phyloP scores from a whole-genome alignment of 306 rosid genomes.

The Pterocarpus macrocarpus region DNA sequence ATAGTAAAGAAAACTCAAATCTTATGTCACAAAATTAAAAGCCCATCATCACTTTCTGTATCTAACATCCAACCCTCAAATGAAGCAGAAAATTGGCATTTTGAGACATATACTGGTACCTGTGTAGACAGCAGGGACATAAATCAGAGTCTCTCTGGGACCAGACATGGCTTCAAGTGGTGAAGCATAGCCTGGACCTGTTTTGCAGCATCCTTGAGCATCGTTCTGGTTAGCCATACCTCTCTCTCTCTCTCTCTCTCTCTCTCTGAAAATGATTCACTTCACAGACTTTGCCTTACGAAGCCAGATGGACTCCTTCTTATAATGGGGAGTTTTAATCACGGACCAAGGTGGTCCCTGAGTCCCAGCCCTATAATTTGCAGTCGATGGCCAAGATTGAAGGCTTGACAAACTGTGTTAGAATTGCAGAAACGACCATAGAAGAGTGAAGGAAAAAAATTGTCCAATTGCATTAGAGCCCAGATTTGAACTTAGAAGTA shows the following conservation, averaged over 20 bases:
- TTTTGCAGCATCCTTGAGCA: conserved; percentile 58
- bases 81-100: not conserved
- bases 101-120: conserved; percentile 50
- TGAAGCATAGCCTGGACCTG: conserved; percentile 87
- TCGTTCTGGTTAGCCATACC: conserved; percentile 34
- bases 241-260: too few species aligned
- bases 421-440: too few species aligned
- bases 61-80: not conserved
- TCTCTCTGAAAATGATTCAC: not conserved
- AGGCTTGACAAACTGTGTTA: too few species aligned
- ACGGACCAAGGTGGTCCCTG: too few species aligned
- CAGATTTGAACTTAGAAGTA: too few species aligned
- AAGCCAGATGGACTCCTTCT: too few species aligned
- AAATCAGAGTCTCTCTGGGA: conserved; percentile 80
- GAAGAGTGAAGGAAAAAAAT: too few species aligned
- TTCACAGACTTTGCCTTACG: not conserved
- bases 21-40: not conserved
- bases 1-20: not conserved
- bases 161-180: conserved; percentile 92
- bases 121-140: conserved; percentile 78
- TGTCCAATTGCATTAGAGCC: too few species aligned
- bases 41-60: not conserved
- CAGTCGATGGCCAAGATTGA: too few species aligned
- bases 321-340: too few species aligned
- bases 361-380: too few species aligned